A percentile compares a stretch with the other conserved stretches of the same genome.
Conservation (phyloP, 371 early-diverging fungal genomes). For the Saksenaea vasiformis region DNA sequence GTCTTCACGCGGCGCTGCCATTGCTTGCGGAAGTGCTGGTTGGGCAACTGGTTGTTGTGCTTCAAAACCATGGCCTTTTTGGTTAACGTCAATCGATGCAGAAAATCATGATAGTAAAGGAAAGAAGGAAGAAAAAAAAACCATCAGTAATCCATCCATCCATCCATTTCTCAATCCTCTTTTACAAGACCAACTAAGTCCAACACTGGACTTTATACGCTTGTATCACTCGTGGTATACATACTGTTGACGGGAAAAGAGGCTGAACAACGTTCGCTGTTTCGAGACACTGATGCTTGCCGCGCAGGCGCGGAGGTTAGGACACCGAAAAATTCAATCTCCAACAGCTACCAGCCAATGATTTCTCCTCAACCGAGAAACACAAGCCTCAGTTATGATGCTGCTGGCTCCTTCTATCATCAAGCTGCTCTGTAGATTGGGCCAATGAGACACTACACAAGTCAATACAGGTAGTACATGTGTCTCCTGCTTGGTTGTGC, state of each 20-base stretch:
- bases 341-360: not conserved
- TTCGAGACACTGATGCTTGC: constrained; percentile 3
- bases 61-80: constrained; percentile 69
- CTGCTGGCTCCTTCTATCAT: too few species aligned
- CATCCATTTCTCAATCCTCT: constrained; percentile 6
- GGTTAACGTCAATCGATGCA: not conserved
- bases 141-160: constrained; percentile 13
- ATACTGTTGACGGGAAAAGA: constrained; percentile 12
- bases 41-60: constrained; percentile 99
- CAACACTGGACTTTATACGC: not conserved
- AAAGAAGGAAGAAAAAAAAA: constrained; percentile 9
- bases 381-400: too few species aligned
- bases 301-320: constrained; percentile 13
- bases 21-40: constrained; percentile 99
- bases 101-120: not conserved
- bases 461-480: too few species aligned
- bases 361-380: not conserved
- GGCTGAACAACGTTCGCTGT: constrained; percentile 7
- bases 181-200: not conserved
- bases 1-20: constrained; percentile 98
- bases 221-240: constrained; percentile 1
- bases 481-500: too few species aligned
- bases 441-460: too few species aligned
- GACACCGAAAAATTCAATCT: not conserved
- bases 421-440: too few species aligned